Evolutionary conservation across 192 early-diverging fungal species (phyloP).

Genomic region (Mortierella alpina): DNA sequence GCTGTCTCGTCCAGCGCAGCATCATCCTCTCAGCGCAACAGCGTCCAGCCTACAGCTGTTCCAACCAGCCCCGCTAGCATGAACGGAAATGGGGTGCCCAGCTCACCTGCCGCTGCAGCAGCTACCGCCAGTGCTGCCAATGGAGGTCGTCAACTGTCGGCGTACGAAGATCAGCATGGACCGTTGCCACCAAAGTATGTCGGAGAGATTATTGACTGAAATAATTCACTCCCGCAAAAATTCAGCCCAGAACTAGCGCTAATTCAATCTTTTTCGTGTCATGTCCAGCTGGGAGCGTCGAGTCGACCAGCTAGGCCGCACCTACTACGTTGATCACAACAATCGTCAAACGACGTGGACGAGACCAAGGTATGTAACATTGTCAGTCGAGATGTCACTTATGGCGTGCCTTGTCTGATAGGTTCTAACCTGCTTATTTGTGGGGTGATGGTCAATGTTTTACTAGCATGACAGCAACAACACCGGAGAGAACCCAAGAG

Average conservation of each 20-base stretch:
- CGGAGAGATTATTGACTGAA: background rate
- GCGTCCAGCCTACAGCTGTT: background rate
- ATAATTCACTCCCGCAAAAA: background rate
- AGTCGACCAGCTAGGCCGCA: constrained; percentile 89
- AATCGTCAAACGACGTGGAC: constrained; percentile 93
- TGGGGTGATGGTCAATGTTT: background rate
- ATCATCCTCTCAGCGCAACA: constrained; percentile 22
- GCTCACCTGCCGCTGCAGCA: constrained; percentile 23
- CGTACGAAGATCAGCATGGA: constrained; percentile 68
- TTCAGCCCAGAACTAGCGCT: background rate
- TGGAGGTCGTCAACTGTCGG: constrained; percentile 26
- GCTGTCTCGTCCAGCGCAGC: constrained; percentile 13
- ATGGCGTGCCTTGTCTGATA: background rate
- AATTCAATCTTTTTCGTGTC: background rate
- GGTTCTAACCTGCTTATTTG: background rate
- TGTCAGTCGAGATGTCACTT: background rate
- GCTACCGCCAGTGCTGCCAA: constrained; percentile 11
- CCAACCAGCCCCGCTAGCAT: constrained; percentile 18
- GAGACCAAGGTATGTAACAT: constrained; percentile 48
- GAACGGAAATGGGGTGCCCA: constrained; percentile 8
- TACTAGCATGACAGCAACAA: constrained; percentile 30
- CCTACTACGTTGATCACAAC: constrained; percentile 98
- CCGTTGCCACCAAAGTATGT: constrained; percentile 58
- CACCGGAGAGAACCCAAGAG: constrained; percentile 53
- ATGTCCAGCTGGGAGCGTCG: constrained; percentile 90